Evolutionary conservation across 345 rosid genomes (phyloP), one percentile per base, ranked within the genome.

Genomic region (Xanthoceras sorbifolium): DNA sequence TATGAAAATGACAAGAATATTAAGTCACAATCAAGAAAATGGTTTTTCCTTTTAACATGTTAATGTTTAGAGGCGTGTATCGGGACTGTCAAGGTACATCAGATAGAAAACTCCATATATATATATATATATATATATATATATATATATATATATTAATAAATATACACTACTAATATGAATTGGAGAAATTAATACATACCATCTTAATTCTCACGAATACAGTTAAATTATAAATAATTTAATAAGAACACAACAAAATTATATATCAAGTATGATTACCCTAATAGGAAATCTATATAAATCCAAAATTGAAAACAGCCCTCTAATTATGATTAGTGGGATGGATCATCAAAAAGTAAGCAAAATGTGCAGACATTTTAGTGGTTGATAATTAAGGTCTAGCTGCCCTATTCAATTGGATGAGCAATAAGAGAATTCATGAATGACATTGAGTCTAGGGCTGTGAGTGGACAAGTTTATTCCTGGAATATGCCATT

Each of bases 401-500:
- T 64, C 26, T 48, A 65, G 40, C 36, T 29, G 20, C 18, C 28
- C 61, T 20, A 31, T 50, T 48, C 17, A 70, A 31, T 6, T 52
- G 28, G 62, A 70, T 31, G 62, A 20, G 4, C 9, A 23, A 12
- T 5, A 22, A 52, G n/a, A 72, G 15, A 57, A 40, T 25, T 40
- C 38, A 20, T 29, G 2, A 29, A 62, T 6, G 29, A 10, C 34
- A 63, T 42, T 28, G 67, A 57, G 64, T 55, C n/a, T n/a, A 1
- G 4, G 4, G 8, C 25, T 15, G 4, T 55, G 50, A 76, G 83
- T 59, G 83, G 77, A 67, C 70, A 72, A 32, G 79, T 80, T 80
- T 76, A 66, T 76, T 76, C 83, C 60, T 59, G 77, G 83, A 25
- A 80, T 71, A 80, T 71, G 14, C 77, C 70, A 48, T 64, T 20